Evolutionary conservation across 2,329 filamentous ascomycete genomes (phyloP).

Genomic region (Colletotrichum gloeosporioides): DNA sequence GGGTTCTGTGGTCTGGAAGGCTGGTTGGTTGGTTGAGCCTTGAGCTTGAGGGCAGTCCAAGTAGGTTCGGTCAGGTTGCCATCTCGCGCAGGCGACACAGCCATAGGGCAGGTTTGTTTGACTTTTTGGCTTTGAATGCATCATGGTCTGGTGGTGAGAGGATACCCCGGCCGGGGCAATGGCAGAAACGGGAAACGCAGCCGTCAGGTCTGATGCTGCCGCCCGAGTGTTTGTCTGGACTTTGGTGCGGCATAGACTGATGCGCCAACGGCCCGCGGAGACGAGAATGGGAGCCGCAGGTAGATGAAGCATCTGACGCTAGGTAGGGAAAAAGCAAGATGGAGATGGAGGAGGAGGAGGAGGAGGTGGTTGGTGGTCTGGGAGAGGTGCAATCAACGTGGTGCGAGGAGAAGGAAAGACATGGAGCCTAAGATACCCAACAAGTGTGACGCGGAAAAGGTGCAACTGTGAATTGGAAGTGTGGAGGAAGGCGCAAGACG

Average conservation of each 20-base stretch:
- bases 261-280: background rate
- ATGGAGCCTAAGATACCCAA: background rate
- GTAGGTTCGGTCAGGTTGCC: background rate
- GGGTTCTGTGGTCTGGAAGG: background rate
- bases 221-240: background rate
- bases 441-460: background rate
- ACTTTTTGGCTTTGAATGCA: background rate
- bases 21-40: background rate
- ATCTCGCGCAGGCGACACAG: background rate
- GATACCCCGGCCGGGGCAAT: constrained; percentile 9
- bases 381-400: background rate
- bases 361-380: background rate
- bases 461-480: background rate
- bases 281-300: background rate
- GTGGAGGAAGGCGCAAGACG: background rate
- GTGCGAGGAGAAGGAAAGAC: background rate
- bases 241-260: background rate
- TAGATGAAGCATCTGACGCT: background rate
- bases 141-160: background rate
- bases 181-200: constrained; percentile 1
- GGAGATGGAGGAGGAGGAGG: background rate
- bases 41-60: background rate
- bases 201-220: background rate
- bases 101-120: background rate
- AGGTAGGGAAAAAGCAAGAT: background rate